These are phyloP conservation scores for Niebla homalea DNA, from an alignment of 495 filamentous ascomycete species.

Conservation along the genomic window DNA sequence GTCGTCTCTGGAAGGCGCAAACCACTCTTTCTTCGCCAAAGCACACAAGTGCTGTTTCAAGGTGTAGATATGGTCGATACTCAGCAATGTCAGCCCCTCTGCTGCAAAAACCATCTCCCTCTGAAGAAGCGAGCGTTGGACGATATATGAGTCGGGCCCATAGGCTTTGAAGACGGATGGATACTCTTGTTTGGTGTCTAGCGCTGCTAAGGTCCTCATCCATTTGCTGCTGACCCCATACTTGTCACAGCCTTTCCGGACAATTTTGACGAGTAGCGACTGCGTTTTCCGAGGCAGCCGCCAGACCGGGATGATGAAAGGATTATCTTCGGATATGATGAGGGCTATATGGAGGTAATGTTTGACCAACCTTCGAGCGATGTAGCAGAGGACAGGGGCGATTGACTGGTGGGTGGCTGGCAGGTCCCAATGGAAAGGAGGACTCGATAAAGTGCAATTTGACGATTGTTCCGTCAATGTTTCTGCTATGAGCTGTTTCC, in stretches of 20 bases:
- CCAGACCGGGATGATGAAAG: constrained; percentile 34
- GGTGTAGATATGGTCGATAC: constrained; percentile 59
- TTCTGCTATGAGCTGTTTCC: no score
- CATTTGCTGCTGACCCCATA: constrained; percentile 34
- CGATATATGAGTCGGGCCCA: constrained; percentile 30
- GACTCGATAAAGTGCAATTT: neutral
- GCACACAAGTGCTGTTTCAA: constrained; percentile 53
- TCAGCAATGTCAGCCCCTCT: constrained; percentile 53
- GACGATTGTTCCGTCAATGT: no score
- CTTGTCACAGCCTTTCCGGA: constrained; percentile 30
- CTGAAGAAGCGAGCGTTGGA: constrained; percentile 51
- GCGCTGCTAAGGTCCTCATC: constrained; percentile 28
- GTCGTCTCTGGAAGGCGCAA: constrained; percentile 20
- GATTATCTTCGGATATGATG: constrained; percentile 34
- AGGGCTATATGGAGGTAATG: constrained; percentile 35
- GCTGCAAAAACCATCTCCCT: constrained; percentile 58
- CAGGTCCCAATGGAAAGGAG: constrained; percentile 14
- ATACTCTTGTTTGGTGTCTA: constrained; percentile 26
- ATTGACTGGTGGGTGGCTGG: constrained; percentile 14
- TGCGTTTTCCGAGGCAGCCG: constrained; percentile 26
- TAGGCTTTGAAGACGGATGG: constrained; percentile 17
- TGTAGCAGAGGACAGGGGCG: constrained; percentile 35
- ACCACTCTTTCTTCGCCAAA: constrained; percentile 29
- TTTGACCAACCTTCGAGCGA: constrained; percentile 34
- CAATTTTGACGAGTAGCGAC: constrained; percentile 27